Percentiles rank a stretch among this genome's conserved stretches.
Evolutionary conservation across 108 stramenopile species (phyloP).

Genomic region (Mayamaea pseudoterrestris): DNA sequence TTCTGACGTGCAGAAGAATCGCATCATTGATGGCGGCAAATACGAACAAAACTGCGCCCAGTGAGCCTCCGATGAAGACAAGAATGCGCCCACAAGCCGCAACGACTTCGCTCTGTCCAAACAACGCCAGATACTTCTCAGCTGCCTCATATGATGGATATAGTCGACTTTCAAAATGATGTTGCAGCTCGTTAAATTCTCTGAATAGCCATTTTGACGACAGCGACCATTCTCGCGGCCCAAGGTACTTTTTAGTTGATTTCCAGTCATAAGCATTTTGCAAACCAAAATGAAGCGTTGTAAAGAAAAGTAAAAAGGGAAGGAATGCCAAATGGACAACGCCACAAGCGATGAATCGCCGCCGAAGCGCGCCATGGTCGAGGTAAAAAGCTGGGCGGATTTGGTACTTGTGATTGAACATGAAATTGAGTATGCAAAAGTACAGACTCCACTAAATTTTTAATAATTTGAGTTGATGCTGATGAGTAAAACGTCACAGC

Average conservation of each 20-base stretch:
- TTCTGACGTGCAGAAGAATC: constrained; percentile 85
- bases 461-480: not conserved
- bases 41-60: constrained; percentile 82
- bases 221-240: constrained; percentile 84
- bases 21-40: constrained; percentile 88
- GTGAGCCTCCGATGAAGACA: constrained; percentile 86
- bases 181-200: constrained; percentile 94
- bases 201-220: constrained; percentile 86
- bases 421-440: constrained; percentile 87
- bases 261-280: constrained; percentile 90
- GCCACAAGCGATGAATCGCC: constrained; percentile 77
- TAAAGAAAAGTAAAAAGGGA: constrained; percentile 90
- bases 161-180: constrained; percentile 76
- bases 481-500: too few relatives aligned
- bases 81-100: constrained; percentile 62
- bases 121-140: constrained; percentile 72
- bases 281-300: constrained; percentile 86
- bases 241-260: constrained; percentile 79
- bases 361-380: constrained; percentile 59
- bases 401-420: constrained; percentile 92
- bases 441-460: constrained; percentile 79
- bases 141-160: constrained; percentile 79
- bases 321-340: constrained; percentile 80
- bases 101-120: constrained; percentile 66
- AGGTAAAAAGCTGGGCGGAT: constrained; percentile 78